Evolutionary conservation across 495 filamentous ascomycete genomes (phyloP).

Genomic region (Daldinia concentrica): DNA sequence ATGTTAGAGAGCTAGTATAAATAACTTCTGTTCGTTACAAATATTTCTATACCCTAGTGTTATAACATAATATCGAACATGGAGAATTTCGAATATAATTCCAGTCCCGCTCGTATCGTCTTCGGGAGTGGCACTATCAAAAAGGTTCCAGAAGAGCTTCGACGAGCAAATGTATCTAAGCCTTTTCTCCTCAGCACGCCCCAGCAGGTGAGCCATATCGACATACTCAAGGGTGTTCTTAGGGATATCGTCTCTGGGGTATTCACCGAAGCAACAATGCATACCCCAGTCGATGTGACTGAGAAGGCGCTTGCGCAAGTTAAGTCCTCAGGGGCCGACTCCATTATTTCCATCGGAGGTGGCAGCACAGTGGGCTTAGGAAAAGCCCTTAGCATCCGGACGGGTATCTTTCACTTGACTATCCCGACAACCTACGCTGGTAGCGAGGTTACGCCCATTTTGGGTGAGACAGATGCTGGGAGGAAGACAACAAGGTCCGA

Average conservation of each 20-base stretch:
- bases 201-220: constrained; percentile 63
- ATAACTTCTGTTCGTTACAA: not conserved
- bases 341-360: constrained; percentile 67
- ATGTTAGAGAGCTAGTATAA: not conserved
- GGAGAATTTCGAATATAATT: constrained; percentile 70
- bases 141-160: constrained; percentile 67
- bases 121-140: constrained; percentile 70
- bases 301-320: constrained; percentile 66
- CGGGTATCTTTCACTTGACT: constrained; percentile 70
- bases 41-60: not conserved
- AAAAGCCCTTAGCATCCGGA: constrained; percentile 72
- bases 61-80: constrained; percentile 45
- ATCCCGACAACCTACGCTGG: constrained; percentile 77
- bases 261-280: constrained; percentile 73
- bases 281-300: constrained; percentile 71
- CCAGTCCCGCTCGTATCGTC: constrained; percentile 67
- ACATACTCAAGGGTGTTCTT: constrained; percentile 59
- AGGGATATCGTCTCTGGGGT: constrained; percentile 63
- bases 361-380: constrained; percentile 73
- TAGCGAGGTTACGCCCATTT: constrained; percentile 74
- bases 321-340: constrained; percentile 49
- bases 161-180: constrained; percentile 61
- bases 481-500: constrained; percentile 72
- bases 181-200: constrained; percentile 70
- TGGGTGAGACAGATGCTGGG: constrained; percentile 72